Base-by-base conservation (phyloP, 202 grass and related monocot genomes). In the Carex sylvatica region DNA sequence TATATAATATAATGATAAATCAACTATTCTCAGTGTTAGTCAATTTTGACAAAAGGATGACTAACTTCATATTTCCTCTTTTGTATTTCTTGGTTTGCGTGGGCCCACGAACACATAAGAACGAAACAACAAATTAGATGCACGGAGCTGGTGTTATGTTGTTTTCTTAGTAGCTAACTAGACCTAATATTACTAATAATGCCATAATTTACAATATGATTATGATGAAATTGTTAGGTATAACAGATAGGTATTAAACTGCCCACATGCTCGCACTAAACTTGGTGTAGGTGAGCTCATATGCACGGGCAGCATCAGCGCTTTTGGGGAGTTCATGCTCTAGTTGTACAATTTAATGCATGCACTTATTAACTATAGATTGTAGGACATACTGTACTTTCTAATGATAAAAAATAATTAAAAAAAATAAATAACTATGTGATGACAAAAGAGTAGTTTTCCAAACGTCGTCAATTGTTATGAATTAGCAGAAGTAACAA, bases 121-220 rank as follows among this genome's bases (percentile, higher is more conserved):
- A 75, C 14, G 14, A 75, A 75, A 75, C 49, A 75, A 75, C 49
- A 75, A 55, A 75, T 75, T 75, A 75, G 26, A 26, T 55, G 72
- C 72, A 53, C 15, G 22, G 33, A 66, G 79, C 63, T 82, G 79
- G 79, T 82, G 54, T 82, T 65, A 82, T 82, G 79, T 82, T 82
- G 79, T 82, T 82, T 65, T 82, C 79, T 82, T 67, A 30, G 61
- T 40, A 82, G 79, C 24, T 65, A 82, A 82, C 46, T 53, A 68
- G 61, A 82, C 59, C 79, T 82, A 82, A 82, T 82, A 0, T 75
- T 75, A n/a, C 49, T 74, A 75, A 75, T 82, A 82, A 82, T 52
- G 79, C 23, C 79, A 82, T 82, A 67, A 67, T 82, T 53, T 75
- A 56, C 49, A 42, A 72, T 72, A 75, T 75, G 49, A 55, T 75